Percentiles rank a stretch among this genome's conserved stretches.
phyloP scores from a whole-genome alignment of 768 basidiomycete genomes.

The Panus rudis region DNA sequence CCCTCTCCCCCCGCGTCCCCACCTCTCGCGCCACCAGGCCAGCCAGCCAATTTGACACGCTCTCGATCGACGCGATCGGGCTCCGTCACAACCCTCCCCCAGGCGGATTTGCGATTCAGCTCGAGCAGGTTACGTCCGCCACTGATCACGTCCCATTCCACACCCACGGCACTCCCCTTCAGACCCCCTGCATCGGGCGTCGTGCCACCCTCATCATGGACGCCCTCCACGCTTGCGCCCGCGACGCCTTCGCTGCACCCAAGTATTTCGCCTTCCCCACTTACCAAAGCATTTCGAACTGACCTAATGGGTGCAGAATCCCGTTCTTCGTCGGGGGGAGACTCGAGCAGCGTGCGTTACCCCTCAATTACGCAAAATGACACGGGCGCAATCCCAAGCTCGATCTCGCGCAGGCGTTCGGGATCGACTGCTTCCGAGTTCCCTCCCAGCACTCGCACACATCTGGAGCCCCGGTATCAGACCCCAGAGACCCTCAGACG shows the following conservation, averaged over 20 bases:
- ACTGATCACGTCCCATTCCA: slow-evolving; percentile 11
- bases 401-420: slow-evolving; percentile 2
- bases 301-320: slow-evolving; percentile 13
- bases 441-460: slow-evolving; percentile 7
- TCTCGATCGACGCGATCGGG: slow-evolving; percentile 3
- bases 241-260: neutral
- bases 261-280: slow-evolving; percentile 1
- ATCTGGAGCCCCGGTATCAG: slow-evolving; percentile 5
- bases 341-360: neutral
- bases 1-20: slow-evolving; percentile 24
- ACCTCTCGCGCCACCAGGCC: neutral
- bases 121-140: slow-evolving; percentile 14
- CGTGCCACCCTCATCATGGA: neutral
- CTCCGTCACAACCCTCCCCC: slow-evolving; percentile 2
- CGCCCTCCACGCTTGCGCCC: neutral
- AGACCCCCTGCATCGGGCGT: slow-evolving; percentile 14
- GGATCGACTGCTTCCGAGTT: slow-evolving; percentile 3
- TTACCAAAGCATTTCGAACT: slow-evolving; percentile 19
- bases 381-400: neutral
- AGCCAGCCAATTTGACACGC: neutral
- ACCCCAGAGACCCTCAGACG: slow-evolving; percentile 4
- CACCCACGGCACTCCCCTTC: slow-evolving; percentile 16
- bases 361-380: neutral
- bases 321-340: slow-evolving; percentile 2
- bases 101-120: slow-evolving; percentile 9